Conservation (phyloP, 2,329 filamentous ascomycete species). For the Paraconiothyrium brasiliense region DNA sequence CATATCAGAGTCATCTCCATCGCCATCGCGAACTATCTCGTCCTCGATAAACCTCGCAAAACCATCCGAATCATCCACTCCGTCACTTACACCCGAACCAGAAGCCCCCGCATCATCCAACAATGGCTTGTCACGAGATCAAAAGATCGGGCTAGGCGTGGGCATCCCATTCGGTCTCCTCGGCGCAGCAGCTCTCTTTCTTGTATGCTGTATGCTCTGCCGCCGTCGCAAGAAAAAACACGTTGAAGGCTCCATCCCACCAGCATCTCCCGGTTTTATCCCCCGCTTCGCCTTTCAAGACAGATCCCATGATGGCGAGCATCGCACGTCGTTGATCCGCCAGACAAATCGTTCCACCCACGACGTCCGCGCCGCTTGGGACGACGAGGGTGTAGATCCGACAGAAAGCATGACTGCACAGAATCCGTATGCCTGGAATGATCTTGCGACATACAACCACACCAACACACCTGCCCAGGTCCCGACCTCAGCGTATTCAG, state of each 20-base stretch:
- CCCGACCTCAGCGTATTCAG: conserved; percentile 4
- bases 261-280: conserved; percentile 49
- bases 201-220: conserved; percentile 39
- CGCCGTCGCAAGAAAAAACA: conserved; percentile 36
- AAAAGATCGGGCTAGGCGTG: conserved; percentile 48
- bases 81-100: conserved; percentile 27
- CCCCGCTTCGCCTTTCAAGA: conserved; percentile 48
- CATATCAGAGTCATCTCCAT: conserved; percentile 6
- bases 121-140: conserved; percentile 32
- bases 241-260: conserved; percentile 38
- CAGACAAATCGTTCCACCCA: conserved; percentile 17
- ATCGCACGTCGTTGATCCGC: conserved; percentile 35
- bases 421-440: conserved; percentile 16
- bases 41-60: conserved; percentile 10
- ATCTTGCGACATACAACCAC: not conserved
- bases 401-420: conserved; percentile 16
- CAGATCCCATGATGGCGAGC: conserved; percentile 30
- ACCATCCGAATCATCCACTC: conserved; percentile 20
- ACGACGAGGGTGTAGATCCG: conserved; percentile 41
- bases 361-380: conserved; percentile 34
- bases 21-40: conserved; percentile 4
- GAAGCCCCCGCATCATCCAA: conserved; percentile 28
- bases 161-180: conserved; percentile 66
- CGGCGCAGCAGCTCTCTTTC: conserved; percentile 54
- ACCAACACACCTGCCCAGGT: conserved; percentile 10